These are phyloP conservation scores for Oryza meyeriana DNA, from an alignment of 176 grass and related monocot genomes.

Conservation along the genomic window DNA sequence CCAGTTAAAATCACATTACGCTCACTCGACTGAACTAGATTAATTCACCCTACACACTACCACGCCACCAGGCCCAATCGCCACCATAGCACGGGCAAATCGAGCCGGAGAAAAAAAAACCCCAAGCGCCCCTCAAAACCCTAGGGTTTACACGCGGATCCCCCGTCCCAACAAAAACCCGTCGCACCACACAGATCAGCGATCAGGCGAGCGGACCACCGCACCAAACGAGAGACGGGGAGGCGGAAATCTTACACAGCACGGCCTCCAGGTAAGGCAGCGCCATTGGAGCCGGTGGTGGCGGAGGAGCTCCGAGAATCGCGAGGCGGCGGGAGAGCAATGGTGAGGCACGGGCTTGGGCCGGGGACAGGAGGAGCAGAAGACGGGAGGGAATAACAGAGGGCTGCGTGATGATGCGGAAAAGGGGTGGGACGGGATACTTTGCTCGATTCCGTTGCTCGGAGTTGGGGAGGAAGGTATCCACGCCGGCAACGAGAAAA, in stretches of 20 bases:
- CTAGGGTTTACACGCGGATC: conserved; percentile 46
- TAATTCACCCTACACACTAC: not conserved
- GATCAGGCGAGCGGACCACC: not conserved
- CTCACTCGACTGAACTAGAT: not conserved
- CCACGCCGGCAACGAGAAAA: not conserved
- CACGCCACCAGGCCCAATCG: not conserved
- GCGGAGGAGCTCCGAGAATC: not conserved
- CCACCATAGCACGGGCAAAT: not conserved
- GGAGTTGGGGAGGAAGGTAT: not conserved
- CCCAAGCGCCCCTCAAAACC: conserved; percentile 2
- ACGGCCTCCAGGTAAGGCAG: conserved; percentile 87
- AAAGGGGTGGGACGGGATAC: conserved; percentile 9
- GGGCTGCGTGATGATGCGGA: conserved; percentile 13
- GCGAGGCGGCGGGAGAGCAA: not conserved
- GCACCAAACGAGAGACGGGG: not conserved
- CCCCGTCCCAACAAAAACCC: conserved; percentile 2
- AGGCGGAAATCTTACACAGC: conserved; percentile 54
- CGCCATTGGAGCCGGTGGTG: conserved; percentile 52
- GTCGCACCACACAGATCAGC: conserved; percentile 5
- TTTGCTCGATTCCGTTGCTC: conserved; percentile 37
- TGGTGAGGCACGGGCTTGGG: not conserved
- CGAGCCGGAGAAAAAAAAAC: not conserved
- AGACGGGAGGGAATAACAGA: not conserved
- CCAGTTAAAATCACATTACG: not conserved
- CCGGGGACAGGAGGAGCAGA: not conserved